Evolutionary conservation across 306 rosid genomes (phyloP), one percentile per base, ranked within the genome.

Genomic region (Spatholobus suberectus): DNA sequence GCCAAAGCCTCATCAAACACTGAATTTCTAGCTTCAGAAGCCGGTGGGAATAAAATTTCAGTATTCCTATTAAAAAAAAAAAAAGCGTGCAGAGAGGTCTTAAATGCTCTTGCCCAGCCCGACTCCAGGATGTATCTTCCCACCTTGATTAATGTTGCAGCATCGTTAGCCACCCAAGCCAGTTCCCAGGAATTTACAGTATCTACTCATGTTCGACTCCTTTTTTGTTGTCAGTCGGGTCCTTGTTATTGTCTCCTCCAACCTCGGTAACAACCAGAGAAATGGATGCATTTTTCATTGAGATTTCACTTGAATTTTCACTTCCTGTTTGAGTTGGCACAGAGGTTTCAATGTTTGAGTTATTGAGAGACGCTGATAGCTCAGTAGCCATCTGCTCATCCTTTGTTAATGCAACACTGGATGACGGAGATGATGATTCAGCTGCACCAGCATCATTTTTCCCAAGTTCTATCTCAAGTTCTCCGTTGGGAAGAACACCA

Each of bases 101-200:
- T 78, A 79, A 83, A 83, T 66, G 81, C 87, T 76, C 89, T 77
- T 63, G 87, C 87, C 90, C 32, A 70, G 87, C 90, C 85, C 83
- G 52, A 87, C 82, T 83, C 86, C 80, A 83, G 83, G 70, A 75
- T 83, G 78, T 84, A 88, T 81, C 92, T 77, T 86, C 92, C 97
- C 94, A 90, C 95, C 92, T n/a, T 76, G 81, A 86, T 91, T 85
- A 86, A 89, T 83, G 80, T 67, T 75, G 92, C 89, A 72, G 92
- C 89, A 72, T 43, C 69, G 86, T 87, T 90, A 86, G 91, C 90
- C 89, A 73, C 77, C 84, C 70, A 78, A 85, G 85, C 90, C 37
- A 85, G 83, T 78, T 81, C 83, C 81, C 66, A 70, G 78, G 69
- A 88, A 90, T 91, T 86, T 86, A 87, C 91, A 89, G 72, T 85